Evolutionary conservation across 1,284 basidiomycete genomes (phyloP).

Genomic region (Apiotrichum brassicae): DNA sequence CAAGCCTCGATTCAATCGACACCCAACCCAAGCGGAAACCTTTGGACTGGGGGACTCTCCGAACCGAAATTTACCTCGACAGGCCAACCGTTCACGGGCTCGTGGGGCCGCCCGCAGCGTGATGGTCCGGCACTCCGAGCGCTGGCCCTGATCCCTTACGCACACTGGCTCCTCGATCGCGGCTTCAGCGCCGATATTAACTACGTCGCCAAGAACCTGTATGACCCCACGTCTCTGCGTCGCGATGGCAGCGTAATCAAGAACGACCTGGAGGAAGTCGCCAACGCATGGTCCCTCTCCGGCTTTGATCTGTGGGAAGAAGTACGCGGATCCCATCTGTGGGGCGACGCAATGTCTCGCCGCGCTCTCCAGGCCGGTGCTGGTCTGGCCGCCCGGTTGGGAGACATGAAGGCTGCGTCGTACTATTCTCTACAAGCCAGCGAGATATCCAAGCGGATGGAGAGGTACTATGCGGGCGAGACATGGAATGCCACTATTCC

Average conservation of each 20-base stretch:
- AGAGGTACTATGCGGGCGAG: slow-evolving; percentile 26
- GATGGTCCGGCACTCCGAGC: slow-evolving; percentile 52
- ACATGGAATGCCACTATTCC: background rate
- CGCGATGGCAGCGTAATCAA: slow-evolving; percentile 44
- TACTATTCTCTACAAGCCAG: slow-evolving; percentile 40
- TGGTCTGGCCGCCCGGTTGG: slow-evolving; percentile 37
- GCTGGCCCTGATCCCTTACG: slow-evolving; percentile 47
- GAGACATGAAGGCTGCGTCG: slow-evolving; percentile 37
- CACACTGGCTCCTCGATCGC: slow-evolving; percentile 45
- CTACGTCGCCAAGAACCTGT: slow-evolving; percentile 43
- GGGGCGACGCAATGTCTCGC: slow-evolving; percentile 45
- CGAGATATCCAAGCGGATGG: slow-evolving; percentile 27
- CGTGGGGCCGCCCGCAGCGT: slow-evolving; percentile 50
- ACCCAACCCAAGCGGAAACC: slow-evolving; percentile 47
- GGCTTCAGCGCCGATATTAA: slow-evolving; percentile 30
- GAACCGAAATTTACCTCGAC: slow-evolving; percentile 53
- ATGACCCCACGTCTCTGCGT: slow-evolving; percentile 26
- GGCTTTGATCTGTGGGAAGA: slow-evolving; percentile 49
- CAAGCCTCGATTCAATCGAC: slow-evolving; percentile 45
- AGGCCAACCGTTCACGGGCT: slow-evolving; percentile 42
- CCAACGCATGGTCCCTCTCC: slow-evolving; percentile 35
- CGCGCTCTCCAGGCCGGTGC: slow-evolving; percentile 47
- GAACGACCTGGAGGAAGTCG: slow-evolving; percentile 51
- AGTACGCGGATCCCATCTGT: slow-evolving; percentile 49
- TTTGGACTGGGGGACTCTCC: slow-evolving; percentile 49